Percentiles rank a stretch among this genome's conserved stretches.
These are phyloP conservation scores for Diplodia sapinea DNA, from an alignment of 2,329 filamentous ascomycete genomes.

Conservation along the genomic window DNA sequence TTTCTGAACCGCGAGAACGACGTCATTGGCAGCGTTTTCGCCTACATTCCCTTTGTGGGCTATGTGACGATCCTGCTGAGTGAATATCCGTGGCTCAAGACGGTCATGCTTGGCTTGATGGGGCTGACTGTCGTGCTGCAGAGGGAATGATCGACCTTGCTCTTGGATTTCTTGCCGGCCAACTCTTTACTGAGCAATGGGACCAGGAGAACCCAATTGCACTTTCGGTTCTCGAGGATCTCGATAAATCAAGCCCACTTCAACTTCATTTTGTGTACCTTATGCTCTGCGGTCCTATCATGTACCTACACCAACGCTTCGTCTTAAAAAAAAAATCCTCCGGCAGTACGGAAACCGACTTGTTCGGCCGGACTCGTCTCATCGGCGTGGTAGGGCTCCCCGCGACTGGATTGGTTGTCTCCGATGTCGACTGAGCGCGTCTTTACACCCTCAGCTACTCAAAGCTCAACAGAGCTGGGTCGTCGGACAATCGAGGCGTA, in stretches of 20 bases:
- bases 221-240: neutral
- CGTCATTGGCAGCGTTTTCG: conserved; percentile 90
- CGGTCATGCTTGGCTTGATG: conserved; percentile 92
- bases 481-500: neutral
- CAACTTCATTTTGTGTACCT: neutral
- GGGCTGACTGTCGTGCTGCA: conserved; percentile 91
- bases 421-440: neutral
- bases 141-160: conserved; percentile 65
- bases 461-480: neutral
- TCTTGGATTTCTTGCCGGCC: conserved; percentile 19
- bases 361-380: neutral
- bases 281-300: neutral
- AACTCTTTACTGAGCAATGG: neutral
- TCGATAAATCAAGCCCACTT: neutral
- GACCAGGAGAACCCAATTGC: neutral
- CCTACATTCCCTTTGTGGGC: conserved; percentile 91
- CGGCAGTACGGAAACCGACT: neutral
- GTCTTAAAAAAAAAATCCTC: no score
- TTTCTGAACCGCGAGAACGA: conserved; percentile 81
- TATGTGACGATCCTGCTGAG: conserved; percentile 96
- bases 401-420: no score
- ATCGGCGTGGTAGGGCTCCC: no score
- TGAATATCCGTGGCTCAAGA: conserved; percentile 97
- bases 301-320: no score
- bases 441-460: neutral